Base-by-base conservation (phyloP, 495 filamentous ascomycete species). In the Daldinia childiae region DNA sequence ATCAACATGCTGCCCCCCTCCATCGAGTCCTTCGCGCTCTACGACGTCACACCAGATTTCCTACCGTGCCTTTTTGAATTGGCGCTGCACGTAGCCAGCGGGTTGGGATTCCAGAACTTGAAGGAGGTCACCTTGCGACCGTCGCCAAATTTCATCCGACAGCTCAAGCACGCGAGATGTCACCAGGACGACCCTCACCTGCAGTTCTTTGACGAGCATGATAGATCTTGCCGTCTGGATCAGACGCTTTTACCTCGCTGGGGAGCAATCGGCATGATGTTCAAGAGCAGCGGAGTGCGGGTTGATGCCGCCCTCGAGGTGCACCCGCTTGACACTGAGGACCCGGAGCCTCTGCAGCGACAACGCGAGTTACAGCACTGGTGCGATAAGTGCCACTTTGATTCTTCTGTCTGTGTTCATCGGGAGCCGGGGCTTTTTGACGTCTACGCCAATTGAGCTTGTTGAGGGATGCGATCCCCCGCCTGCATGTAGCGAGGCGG, bases 301-400 rank as follows among this genome's bases (percentile, higher is more conserved):
- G 50, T 56, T 14, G 8, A 41, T 0, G 62, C 51, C 17, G 24
- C 32, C 1, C 0, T n/a, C 1, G 36, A 62, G 38, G 45, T 5
- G 1, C 36, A 50, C n/a, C 62, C 62, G 1, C 15, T 71, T 0
- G 12, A 15, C 15, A 71, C 62, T 9, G 21, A 62, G 1, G n/a
- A 51, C 38, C 3, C 51, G 6, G n/a, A 36, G 14, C 19, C 39
- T 7, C 29, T 71, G 21, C 1, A 21, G 1, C 62, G 62, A 4
- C 57, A 71, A 51, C 34, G 29, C 0, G 15, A 52, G 12, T 26
- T 66, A 11, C n/a, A 32, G 14, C 68, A 66, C 14, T 71, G 68
- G 68, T 71, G 68, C 27, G 26, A 11, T 8, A 6, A 14, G 15
- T 71, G 68, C 26, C 68, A 71, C 21, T 36, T n/a, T 8, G 24